A percentile compares a stretch with the other conserved stretches of the same genome.
Conservation (phyloP, 257 asterid species). For the Solanum ahanhuiri region DNA sequence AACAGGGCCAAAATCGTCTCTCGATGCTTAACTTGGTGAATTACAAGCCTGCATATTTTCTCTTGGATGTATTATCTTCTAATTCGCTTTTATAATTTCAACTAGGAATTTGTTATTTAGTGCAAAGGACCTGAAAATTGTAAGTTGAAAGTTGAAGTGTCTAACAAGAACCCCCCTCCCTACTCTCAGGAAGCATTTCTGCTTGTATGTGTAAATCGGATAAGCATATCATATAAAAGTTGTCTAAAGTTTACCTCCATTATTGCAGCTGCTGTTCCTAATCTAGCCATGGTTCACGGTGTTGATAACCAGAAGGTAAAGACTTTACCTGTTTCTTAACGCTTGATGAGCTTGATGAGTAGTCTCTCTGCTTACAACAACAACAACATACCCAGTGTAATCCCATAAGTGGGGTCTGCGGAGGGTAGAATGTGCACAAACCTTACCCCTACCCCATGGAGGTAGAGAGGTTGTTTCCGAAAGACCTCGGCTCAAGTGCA, state of each 20-base stretch:
- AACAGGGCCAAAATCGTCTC: neutral
- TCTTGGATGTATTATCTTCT: neutral
- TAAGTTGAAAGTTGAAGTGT: neutral
- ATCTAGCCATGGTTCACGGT: slow-evolving; percentile 67
- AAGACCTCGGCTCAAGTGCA: neutral
- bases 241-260: slow-evolving; percentile 1
- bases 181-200: neutral
- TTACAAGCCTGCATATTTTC: neutral
- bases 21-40: neutral
- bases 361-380: neutral
- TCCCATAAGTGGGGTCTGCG: neutral
- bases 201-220: neutral
- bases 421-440: neutral
- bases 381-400: neutral
- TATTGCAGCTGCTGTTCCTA: slow-evolving; percentile 70
- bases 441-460: neutral
- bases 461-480: neutral
- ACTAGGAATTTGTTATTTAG: neutral
- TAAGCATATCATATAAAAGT: neutral
- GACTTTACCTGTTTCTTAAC: neutral
- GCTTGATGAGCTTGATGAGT: neutral
- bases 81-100: neutral
- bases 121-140: neutral
- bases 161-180: neutral
- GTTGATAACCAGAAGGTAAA: slow-evolving; percentile 72